Percentiles rank a stretch among this genome's conserved stretches.
Conservation (phyloP, 176 grass and related monocot species). For the Ensete glaucum region DNA sequence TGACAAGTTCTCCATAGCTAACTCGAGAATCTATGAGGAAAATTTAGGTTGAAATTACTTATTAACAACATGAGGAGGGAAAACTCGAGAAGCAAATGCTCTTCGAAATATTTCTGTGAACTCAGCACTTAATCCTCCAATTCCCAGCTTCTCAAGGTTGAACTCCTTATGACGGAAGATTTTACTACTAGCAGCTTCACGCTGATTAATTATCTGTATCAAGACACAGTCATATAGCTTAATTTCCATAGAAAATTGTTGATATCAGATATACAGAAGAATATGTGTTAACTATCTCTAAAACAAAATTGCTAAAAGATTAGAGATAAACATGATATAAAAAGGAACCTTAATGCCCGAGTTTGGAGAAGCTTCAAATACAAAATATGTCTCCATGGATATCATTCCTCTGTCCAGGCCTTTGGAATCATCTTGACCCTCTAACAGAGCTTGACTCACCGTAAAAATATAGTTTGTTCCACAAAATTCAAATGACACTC, state of each 20-base stretch:
- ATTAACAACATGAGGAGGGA: conserved; percentile 78
- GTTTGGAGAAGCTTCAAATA: conserved; percentile 88
- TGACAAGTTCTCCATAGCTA: background rate
- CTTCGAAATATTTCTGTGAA: conserved; percentile 96
- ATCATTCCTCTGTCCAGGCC: conserved; percentile 74
- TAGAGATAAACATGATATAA: background rate
- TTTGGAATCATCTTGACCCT: conserved; percentile 71
- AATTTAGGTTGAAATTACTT: conserved; percentile 30
- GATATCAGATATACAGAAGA: background rate
- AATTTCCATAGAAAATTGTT: background rate
- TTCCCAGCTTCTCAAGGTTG: conserved; percentile 90
- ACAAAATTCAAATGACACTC: conserved; percentile 85
- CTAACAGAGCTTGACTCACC: conserved; percentile 82
- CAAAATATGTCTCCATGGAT: conserved; percentile 78
- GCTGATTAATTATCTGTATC: conserved; percentile 80
- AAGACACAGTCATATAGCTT: background rate
- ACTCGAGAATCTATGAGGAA: background rate
- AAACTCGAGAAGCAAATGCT: conserved; percentile 96
- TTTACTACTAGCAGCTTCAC: conserved; percentile 90
- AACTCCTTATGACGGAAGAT: conserved; percentile 98
- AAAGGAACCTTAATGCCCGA: conserved; percentile 89
- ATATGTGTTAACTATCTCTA: background rate
- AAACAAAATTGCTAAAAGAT: background rate
- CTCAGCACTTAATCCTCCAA: conserved; percentile 83
- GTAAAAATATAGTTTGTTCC: conserved; percentile 94